These are phyloP conservation scores for Verticillium alfalfae DNA, from an alignment of 2,329 filamentous ascomycete species.

Conservation along the genomic window DNA sequence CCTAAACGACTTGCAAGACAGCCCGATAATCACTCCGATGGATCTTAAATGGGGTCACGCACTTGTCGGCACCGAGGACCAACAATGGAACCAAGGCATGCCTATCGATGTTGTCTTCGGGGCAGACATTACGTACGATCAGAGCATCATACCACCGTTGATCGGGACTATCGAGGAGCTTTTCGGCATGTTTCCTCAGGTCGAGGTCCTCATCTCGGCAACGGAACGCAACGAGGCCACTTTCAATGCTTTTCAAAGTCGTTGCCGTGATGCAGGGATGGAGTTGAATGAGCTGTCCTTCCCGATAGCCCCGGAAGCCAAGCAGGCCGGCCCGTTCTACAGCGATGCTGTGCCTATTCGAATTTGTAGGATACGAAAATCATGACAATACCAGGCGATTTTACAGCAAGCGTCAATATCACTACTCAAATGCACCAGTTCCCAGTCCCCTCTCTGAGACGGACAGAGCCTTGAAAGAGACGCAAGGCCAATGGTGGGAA, in stretches of 20 bases:
- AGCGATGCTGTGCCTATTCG: constrained; percentile 53
- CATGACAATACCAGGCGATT: neutral
- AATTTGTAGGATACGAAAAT: constrained; percentile 31
- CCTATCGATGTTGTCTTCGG: constrained; percentile 62
- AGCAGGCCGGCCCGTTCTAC: constrained; percentile 61
- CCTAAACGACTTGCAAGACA: constrained; percentile 57
- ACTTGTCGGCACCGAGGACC: constrained; percentile 51
- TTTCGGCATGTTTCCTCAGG: constrained; percentile 47
- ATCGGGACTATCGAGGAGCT: constrained; percentile 60
- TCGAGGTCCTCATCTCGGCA: constrained; percentile 61
- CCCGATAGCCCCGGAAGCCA: constrained; percentile 24
- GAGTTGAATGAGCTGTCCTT: constrained; percentile 37
- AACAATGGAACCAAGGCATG: constrained; percentile 40
- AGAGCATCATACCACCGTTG: constrained; percentile 54
- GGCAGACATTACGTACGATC: constrained; percentile 75
- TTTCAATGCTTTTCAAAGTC: constrained; percentile 56
- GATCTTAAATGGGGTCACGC: constrained; percentile 61
- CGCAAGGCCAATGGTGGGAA: no score
- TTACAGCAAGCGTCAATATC: no score
- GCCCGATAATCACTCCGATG: constrained; percentile 35
- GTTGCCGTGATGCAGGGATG: constrained; percentile 45
- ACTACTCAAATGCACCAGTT: no score
- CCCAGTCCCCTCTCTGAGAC: no score
- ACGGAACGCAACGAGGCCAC: constrained; percentile 67
- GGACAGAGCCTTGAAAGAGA: no score